These are phyloP conservation scores for Fraxinus americana DNA, from an alignment of 257 asterid species.

Conservation along the genomic window DNA sequence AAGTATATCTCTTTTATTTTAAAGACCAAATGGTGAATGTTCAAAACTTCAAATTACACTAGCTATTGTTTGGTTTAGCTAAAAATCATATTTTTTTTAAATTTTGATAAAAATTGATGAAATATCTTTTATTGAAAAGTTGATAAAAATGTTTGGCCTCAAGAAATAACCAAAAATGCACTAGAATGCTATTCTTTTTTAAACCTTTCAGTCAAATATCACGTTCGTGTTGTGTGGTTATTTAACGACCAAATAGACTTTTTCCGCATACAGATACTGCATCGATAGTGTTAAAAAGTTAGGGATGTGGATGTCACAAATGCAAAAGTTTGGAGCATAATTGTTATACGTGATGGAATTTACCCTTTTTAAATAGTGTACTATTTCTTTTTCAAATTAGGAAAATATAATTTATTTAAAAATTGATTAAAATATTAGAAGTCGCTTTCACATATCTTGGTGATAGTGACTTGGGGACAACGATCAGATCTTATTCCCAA, in stretches of 20 bases:
- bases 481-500: conserved; percentile 54
- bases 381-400: not conserved
- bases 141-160: too few relatives aligned
- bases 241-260: not conserved
- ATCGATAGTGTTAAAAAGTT: not conserved
- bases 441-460: conserved; percentile 68
- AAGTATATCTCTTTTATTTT: too few relatives aligned
- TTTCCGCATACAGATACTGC: not conserved
- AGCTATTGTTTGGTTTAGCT: too few relatives aligned
- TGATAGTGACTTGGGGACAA: conserved; percentile 73
- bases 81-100: too few relatives aligned
- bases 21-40: too few relatives aligned
- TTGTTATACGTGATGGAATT: not conserved
- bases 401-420: not conserved
- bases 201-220: too few relatives aligned
- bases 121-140: too few relatives aligned
- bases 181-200: too few relatives aligned
- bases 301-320: not conserved
- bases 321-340: not conserved
- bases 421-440: conserved; percentile 28
- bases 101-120: too few relatives aligned
- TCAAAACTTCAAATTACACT: too few relatives aligned
- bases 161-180: too few relatives aligned
- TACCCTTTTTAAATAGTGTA: not conserved
- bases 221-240: not conserved